phyloP scores from a whole-genome alignment of 2,329 filamentous ascomycete species.

The Gnomoniopsis smithogilvyi region DNA sequence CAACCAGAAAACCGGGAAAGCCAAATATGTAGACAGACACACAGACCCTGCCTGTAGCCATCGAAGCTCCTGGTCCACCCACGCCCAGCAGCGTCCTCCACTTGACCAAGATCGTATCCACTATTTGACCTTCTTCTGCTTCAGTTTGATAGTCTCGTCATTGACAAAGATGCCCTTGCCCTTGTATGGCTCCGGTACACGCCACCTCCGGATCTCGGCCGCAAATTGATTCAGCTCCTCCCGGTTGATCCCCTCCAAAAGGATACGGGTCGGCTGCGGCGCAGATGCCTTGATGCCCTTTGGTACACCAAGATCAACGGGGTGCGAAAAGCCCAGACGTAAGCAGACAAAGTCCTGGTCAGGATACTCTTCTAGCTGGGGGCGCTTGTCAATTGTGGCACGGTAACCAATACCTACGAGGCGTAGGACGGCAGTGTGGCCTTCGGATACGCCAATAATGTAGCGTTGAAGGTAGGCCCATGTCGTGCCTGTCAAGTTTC shows the following conservation, averaged over 20 bases:
- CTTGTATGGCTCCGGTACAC: constrained; percentile 95
- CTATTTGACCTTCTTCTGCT: constrained; percentile 96
- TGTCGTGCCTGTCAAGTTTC: constrained; percentile 64
- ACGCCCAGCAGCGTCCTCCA: not conserved
- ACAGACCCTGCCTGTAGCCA: constrained; percentile 12
- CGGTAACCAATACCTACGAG: constrained; percentile 95
- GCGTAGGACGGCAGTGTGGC: constrained; percentile 88
- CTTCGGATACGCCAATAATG: constrained; percentile 92
- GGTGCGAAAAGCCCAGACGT: constrained; percentile 96
- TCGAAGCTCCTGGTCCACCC: not conserved
- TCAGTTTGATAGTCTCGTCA: constrained; percentile 95
- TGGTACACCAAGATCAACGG: constrained; percentile 85
- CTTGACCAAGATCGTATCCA: constrained; percentile 7
- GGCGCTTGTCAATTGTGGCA: constrained; percentile 77
- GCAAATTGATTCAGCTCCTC: constrained; percentile 89
- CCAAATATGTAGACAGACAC: constrained; percentile 10
- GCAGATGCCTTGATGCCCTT: constrained; percentile 79
- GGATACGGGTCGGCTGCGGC: constrained; percentile 84
- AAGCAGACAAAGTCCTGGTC: constrained; percentile 88
- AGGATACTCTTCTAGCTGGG: constrained; percentile 69
- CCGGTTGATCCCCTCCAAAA: constrained; percentile 85
- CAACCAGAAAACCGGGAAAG: not conserved
- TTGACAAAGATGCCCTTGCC: constrained; percentile 99
- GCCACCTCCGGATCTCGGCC: constrained; percentile 82
- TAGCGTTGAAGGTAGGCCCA: constrained; percentile 88